These are phyloP conservation scores for Arthrobotrys entomopaga DNA, from an alignment of 2,329 filamentous ascomycete genomes.

Conservation along the genomic window DNA sequence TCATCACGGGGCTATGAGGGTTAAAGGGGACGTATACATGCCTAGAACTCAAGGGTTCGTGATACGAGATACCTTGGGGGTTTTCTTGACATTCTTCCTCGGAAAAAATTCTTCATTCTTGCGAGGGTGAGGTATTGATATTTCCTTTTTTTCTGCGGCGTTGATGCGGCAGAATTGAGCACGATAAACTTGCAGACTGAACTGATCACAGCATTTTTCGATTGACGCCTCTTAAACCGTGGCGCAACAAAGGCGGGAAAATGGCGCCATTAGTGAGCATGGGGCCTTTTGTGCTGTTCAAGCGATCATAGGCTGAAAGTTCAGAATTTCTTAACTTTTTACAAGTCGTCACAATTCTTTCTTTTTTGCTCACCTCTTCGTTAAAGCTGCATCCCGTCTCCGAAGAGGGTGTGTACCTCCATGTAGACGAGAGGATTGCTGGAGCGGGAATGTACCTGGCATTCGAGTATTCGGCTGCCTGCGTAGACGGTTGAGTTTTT, in stretches of 20 bases:
- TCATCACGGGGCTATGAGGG: constrained; percentile 4
- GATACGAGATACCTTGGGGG: too few species aligned
- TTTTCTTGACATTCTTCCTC: too few species aligned
- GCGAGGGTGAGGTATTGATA: background rate
- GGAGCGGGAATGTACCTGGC: constrained; percentile 8
- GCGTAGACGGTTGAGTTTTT: constrained; percentile 23
- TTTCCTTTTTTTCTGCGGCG: constrained; percentile 18
- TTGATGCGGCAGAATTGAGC: constrained; percentile 10
- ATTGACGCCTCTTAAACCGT: background rate
- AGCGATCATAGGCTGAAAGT: constrained; percentile 7
- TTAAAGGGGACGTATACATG: background rate
- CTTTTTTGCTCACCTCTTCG: background rate
- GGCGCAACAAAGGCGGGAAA: constrained; percentile 23
- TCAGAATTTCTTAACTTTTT: background rate
- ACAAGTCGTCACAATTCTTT: constrained; percentile 4
- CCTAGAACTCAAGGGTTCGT: too few species aligned
- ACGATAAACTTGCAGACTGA: background rate
- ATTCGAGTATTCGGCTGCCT: background rate
- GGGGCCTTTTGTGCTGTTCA: constrained; percentile 14
- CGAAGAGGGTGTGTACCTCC: background rate
- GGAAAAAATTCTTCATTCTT: too few species aligned
- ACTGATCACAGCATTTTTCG: too few species aligned
- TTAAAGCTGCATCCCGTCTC: background rate
- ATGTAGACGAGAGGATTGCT: constrained; percentile 8
- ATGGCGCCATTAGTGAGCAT: constrained; percentile 18